Evolutionary conservation across 1,284 basidiomycete species (phyloP), one percentile per base, ranked within the genome.

Genomic region (Hemileccinum hortonii): DNA sequence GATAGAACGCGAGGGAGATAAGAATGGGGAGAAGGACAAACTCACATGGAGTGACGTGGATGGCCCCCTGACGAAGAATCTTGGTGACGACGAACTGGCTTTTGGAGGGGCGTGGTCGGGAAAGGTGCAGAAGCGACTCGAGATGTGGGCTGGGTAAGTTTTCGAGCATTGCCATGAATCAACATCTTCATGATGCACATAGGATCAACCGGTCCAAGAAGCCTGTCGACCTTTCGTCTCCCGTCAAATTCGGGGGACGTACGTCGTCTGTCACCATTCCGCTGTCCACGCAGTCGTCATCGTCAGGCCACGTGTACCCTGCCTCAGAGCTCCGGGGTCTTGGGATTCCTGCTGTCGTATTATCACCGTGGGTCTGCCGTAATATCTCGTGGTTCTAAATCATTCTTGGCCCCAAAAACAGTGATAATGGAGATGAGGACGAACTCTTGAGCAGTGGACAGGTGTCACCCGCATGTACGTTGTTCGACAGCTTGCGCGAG

Each of bases 381-480:
- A 9, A 11, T 52, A 16, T 2, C 10, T 29, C 40, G 6, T 37
- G 19, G 29, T 22, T 44, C 32, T 16, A 10, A 24, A 16, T 21
- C 26, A n/a, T 45, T 43, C 36, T 49, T 18, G 46, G 3, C 14
- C n/a, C 26, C 14, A 15, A 42, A 15, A 21, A 14, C 44, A 75
- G 70, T 49, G 73, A 76, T 15, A 61, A 64, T 22, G 71, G 60
- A 4, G 82, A 83, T 10, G 85, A 86, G 10, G 86, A 85, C 14
- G 83, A 84, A 21, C 65, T 81, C 16, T 67, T 84, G 52, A 88
- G 86, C 63, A 90, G 87, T 61, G 86, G 87, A 2, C 86, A 87
- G 62, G 80, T 75, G 9, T 90, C 86, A 21, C 87, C 87, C 8
- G 71, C 78, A 56, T 83, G 86, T 84, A 62, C 57, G 79, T 76